A percentile compares a stretch with the other conserved stretches of the same genome.
phyloP scores from a whole-genome alignment of 2,329 filamentous ascomycete genomes.

The Lecanoromycetidae sp. region DNA sequence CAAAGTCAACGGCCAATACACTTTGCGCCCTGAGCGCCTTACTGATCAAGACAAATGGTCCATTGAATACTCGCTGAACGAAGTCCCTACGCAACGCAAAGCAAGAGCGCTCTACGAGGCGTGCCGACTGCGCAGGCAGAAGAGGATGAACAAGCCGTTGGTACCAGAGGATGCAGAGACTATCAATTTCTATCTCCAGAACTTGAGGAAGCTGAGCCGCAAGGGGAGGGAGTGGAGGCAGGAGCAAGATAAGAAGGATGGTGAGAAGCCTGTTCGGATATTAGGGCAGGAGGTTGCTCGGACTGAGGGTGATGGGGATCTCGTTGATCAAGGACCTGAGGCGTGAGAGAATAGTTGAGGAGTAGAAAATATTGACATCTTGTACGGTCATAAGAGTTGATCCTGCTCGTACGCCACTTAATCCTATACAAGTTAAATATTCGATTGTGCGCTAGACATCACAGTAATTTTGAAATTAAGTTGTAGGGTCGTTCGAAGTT shows the following conservation, averaged over 20 bases:
- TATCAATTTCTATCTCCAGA: slow-evolving; percentile 33
- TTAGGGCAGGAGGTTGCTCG: neutral
- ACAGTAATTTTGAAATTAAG: too few species aligned
- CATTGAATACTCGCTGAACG: slow-evolving; percentile 65
- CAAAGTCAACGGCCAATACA: slow-evolving; percentile 53
- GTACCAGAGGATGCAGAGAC: slow-evolving; percentile 29
- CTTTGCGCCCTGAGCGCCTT: slow-evolving; percentile 48
- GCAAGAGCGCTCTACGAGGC: slow-evolving; percentile 44
- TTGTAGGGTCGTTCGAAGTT: too few species aligned
- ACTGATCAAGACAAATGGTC: slow-evolving; percentile 46
- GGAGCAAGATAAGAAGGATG: slow-evolving; percentile 34
- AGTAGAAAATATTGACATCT: too few species aligned
- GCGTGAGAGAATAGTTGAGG: too few species aligned
- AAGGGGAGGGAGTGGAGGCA: slow-evolving; percentile 49
- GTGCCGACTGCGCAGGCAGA: slow-evolving; percentile 45
- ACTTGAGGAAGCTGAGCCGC: slow-evolving; percentile 37
- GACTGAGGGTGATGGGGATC: neutral
- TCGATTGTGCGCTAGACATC: too few species aligned
- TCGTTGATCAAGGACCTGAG: neutral
- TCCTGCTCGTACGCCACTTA: too few species aligned
- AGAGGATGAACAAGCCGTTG: slow-evolving; percentile 27
- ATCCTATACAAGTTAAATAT: too few species aligned
- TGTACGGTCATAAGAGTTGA: too few species aligned
- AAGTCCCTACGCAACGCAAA: slow-evolving; percentile 37
- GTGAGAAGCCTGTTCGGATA: slow-evolving; percentile 8